Base-by-base conservation (phyloP, 176 grass and related monocot genomes). In the Dactylis glomerata region DNA sequence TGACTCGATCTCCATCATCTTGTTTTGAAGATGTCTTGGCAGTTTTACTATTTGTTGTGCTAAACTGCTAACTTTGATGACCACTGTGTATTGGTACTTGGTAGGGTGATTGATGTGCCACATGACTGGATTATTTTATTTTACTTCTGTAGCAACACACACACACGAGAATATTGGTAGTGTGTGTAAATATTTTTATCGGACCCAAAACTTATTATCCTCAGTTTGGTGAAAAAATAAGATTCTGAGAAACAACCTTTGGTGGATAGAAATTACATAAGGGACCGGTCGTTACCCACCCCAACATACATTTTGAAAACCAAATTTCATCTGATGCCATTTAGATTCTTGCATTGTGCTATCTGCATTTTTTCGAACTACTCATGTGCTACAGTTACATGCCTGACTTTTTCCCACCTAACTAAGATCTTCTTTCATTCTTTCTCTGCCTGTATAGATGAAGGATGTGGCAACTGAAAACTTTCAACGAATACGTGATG, bases 381-480 rank as follows among this genome's bases (percentile, higher is more conserved):
- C 10, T 64, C 24, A 61, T 78, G 24, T 30, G 20, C 12, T 44
- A 54, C 17, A 22, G 19, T 64, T 72, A 30, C 12, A 50, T 64
- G 73, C 74, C 16, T 63, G 20, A 81, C 32, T 74, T 86, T 4
- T 55, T 79, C 38, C 46, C 23, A 74, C 46, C 49, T 80, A 66
- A 83, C 75, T 68, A 49, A 20, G 32, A 75, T 68, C 84, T 28
- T 87, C 75, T 19, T 71, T 61, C 4, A 38, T 82, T 68, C 79
- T n/a, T 55, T 88, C 68, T 89, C 5, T 85, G 41, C 28, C 79
- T 75, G 13, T 75, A 24, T 76, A 99, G 96, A 96, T 96, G 89
- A 99, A 99, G 87, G 96, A 99, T 89, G 80, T 87, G 59, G 96
- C 96, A 45, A 99, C 96, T 49, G 93, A 99, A 81, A 99, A 96